phyloP scores from a whole-genome alignment of 768 basidiomycete species.

The Lyophyllum shimeji region DNA sequence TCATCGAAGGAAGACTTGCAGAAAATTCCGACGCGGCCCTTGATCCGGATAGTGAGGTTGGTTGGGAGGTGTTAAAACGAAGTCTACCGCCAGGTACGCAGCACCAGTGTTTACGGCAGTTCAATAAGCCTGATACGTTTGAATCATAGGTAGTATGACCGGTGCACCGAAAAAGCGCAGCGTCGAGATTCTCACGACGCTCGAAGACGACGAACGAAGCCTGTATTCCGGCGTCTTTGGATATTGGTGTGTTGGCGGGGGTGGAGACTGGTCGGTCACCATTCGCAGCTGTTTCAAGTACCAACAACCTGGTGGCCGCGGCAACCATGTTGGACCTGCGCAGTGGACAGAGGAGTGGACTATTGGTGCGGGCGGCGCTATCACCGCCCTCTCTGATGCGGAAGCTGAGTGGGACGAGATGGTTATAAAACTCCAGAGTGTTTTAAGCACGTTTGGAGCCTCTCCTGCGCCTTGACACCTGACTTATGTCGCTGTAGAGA shows the following conservation, averaged over 20 bases:
- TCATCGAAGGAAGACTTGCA: constrained; percentile 72
- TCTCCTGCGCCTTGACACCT: constrained; percentile 16
- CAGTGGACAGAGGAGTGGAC: constrained; percentile 58
- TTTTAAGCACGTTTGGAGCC: constrained; percentile 61
- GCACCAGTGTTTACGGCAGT: background rate
- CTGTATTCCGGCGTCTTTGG: constrained; percentile 94
- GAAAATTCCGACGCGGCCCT: constrained; percentile 26
- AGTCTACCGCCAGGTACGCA: constrained; percentile 82
- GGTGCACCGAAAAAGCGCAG: constrained; percentile 95
- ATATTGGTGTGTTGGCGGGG: constrained; percentile 87
- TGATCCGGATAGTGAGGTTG: constrained; percentile 49
- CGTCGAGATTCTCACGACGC: constrained; percentile 80
- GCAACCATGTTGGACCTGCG: background rate
- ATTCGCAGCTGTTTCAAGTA: constrained; percentile 91
- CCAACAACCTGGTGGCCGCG: background rate
- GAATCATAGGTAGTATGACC: constrained; percentile 84
- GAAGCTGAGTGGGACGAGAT: constrained; percentile 95
- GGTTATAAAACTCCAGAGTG: constrained; percentile 79
- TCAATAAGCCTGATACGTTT: background rate
- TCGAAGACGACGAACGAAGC: constrained; percentile 72
- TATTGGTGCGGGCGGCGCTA: constrained; percentile 94
- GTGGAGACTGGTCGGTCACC: constrained; percentile 90
- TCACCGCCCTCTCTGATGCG: constrained; percentile 87
- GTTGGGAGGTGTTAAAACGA: constrained; percentile 75
- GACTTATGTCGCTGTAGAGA: background rate